Percentiles rank a stretch among this genome's conserved stretches.
phyloP scores from a whole-genome alignment of 345 rosid genomes.

The Turritis glabra region DNA sequence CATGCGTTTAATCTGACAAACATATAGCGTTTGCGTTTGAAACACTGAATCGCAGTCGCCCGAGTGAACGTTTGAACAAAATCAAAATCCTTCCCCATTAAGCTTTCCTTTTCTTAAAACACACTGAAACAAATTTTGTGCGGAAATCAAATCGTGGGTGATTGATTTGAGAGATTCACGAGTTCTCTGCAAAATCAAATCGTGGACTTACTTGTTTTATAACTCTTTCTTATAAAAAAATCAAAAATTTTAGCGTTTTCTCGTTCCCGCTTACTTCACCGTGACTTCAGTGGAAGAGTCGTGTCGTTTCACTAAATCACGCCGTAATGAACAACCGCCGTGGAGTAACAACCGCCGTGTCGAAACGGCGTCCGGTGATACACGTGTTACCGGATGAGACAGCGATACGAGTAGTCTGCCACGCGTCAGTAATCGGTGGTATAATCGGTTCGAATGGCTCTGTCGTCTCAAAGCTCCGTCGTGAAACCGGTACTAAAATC shows the following conservation, averaged over 20 bases:
- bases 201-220: background rate
- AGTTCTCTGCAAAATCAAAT: background rate
- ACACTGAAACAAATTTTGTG: background rate
- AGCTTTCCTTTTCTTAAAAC: background rate
- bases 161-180: conserved; percentile 15
- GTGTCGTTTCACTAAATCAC: background rate
- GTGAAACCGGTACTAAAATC: conserved; percentile 44
- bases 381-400: conserved; percentile 34
- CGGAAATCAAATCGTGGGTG: background rate
- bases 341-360: background rate
- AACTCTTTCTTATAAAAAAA: background rate
- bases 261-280: conserved; percentile 35
- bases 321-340: conserved; percentile 37
- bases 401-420: conserved; percentile 48
- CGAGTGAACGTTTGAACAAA: background rate
- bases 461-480: conserved; percentile 39
- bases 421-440: conserved; percentile 42
- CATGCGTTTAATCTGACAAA: too few relatives aligned
- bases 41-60: background rate
- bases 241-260: background rate
- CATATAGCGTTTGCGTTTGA: too few relatives aligned
- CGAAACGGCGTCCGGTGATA: conserved; percentile 17
- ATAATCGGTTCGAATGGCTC: conserved; percentile 47
- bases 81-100: background rate
- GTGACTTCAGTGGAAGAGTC: background rate